Evolutionary conservation across 1,139 yeast genomes (phyloP), one percentile per base, ranked within the genome.

Genomic region (Zygoascus sp.): DNA sequence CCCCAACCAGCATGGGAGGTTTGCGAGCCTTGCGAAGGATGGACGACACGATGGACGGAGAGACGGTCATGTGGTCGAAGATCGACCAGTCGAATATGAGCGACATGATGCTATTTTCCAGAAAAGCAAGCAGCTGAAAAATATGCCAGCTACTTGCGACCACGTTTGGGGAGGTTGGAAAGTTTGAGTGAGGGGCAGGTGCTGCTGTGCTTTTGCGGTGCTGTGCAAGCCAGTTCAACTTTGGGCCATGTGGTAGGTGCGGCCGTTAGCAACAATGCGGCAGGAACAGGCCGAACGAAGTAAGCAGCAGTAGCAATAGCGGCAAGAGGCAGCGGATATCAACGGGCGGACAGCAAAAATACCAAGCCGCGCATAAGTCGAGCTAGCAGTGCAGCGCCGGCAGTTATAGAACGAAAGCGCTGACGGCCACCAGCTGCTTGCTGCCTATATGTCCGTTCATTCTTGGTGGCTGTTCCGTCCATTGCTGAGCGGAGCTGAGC

Each of bases 1-100:
- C 76, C 19, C 87, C 85, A 15, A 88, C 88, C 23, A 87, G 70
- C 9, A 85, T 80, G 45, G 77, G 78, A 5, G 96, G 95, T 55
- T 79, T 81, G 3, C 86, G 85, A 23, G 83, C 78, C 35, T 69
- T 66, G 63, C 87, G 87, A 47, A 87, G 73, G 0, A 95, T 40
- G 5, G 34, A 30, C 2, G 43, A 40, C 10, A 40, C n/a, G 15
- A 40, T 20, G 28, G 23, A 21, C 5, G 37, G 37, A 5, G 19
- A 20, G 9, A 40, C 20, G 2, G 21, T n/a, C 22, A 30, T 28
- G 7, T 20, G 28, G 15, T 32, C 28, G 9, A 40, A 21, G 16
- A 40, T 15, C 13, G 37, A 9, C 43, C 43, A 40, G 43, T 40
- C 37, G 30, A 40, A 30, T 10, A 20, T 30, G 30, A 40, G 36